Base-by-base conservation (phyloP, 2,329 filamentous ascomycete genomes). In the Cercospora sp. region DNA sequence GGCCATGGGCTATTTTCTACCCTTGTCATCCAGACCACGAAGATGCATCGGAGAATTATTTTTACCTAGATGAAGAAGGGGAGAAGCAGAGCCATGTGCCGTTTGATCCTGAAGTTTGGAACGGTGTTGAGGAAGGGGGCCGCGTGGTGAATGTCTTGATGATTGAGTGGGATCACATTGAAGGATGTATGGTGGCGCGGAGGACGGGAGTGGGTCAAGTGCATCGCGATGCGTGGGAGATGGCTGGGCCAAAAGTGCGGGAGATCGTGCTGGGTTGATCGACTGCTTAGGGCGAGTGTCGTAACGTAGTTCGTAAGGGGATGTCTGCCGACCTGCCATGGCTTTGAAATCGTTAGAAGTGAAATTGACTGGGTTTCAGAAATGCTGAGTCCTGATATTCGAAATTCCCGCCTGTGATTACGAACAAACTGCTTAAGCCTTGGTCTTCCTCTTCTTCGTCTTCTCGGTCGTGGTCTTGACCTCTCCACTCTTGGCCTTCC, bases 381-480 rank as follows among this genome's bases (percentile, higher is more conserved):
- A 3, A 3, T 21, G 8, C n/a, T 1, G 3, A 2, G 3, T 21
- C 21, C 49, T 28, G 9, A 12, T 16, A 18, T 12, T 53, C 21
- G 13, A 6, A 4, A 26, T 3, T 16, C 24, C 24, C 24, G 24
- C 21, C 6, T 6, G 4, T 28, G 12, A 28, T 53, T 53, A 53
- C 49, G 13, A 28, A 6, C 2, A 3, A 53, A 2, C 3, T 53
- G 49, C 49, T 53, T 58, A 65, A 37, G 66, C 58, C 65, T 72
- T 70, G 18, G 67, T 70, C 66, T 69, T 71, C 28, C 66, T 59
- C 71, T 71, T 73, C 67, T 72, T 72, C 58, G 55, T 66, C 43
- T 70, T 66, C 12, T 51, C 65, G 10, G 55, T 69, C 43, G 60
- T 65, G 1, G 61, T 61, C 28, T 61, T 63, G 10, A 58, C 61